A percentile compares a stretch with the other conserved stretches of the same genome.
Evolutionary conservation across 2,329 filamentous ascomycete genomes (phyloP).

Genomic region (Penicillium sp.): DNA sequence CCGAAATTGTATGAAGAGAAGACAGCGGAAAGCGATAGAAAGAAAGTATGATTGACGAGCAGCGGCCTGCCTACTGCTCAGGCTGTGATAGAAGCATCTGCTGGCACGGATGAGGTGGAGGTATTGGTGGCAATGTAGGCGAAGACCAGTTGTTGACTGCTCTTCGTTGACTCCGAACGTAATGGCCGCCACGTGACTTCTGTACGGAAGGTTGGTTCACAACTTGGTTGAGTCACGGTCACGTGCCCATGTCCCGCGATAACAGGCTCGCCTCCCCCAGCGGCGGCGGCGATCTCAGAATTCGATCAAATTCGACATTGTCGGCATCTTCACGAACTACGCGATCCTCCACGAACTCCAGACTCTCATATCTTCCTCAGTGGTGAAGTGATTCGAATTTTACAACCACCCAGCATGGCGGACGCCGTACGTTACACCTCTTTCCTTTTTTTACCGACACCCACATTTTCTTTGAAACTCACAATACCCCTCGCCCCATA

Average conservation of each 20-base stretch:
- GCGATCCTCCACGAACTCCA: slow-evolving; percentile 1
- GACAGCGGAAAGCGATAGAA: not conserved
- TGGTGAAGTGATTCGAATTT: slow-evolving; percentile 19
- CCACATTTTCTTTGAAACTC: slow-evolving; percentile 43
- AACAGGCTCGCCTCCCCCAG: slow-evolving; percentile 24
- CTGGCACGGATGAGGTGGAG: not conserved
- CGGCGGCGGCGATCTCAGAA: slow-evolving; percentile 20
- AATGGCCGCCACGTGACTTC: slow-evolving; percentile 4
- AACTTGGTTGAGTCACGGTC: slow-evolving; percentile 18
- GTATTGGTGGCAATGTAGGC: not conserved
- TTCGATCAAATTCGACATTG: slow-evolving; percentile 24
- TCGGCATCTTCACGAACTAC: slow-evolving; percentile 10
- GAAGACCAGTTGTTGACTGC: slow-evolving; percentile 3
- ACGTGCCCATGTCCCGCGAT: slow-evolving; percentile 25
- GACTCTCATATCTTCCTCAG: not conserved
- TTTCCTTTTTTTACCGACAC: slow-evolving; percentile 40
- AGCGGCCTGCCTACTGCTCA: slow-evolving; percentile 41
- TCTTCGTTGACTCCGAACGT: slow-evolving; percentile 6
- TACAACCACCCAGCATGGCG: slow-evolving; percentile 39
- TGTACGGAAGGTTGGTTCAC: not conserved
- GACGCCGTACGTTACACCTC: slow-evolving; percentile 47
- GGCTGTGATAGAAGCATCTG: slow-evolving; percentile 27
- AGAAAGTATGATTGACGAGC: slow-evolving; percentile 27
- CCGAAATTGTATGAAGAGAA: not conserved
- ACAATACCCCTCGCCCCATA: slow-evolving; percentile 32